Evolutionary conservation across 257 asterid genomes (phyloP).

Genomic region (Solanum etuberosum): DNA sequence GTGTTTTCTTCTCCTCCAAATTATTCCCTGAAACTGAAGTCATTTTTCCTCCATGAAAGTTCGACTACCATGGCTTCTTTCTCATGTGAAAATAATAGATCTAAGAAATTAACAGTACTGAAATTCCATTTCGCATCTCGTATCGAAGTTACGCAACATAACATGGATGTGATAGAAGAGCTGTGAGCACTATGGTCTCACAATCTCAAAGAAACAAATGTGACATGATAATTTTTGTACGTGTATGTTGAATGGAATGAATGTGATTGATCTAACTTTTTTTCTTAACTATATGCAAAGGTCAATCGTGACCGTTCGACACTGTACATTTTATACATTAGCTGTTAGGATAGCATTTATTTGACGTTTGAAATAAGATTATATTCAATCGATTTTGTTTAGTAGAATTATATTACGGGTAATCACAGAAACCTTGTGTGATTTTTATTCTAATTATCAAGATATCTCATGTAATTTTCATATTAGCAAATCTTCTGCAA

Average conservation of each 20-base stretch:
- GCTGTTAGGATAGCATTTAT: neutral
- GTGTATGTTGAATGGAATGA: neutral
- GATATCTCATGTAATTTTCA: neutral
- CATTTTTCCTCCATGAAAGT: neutral
- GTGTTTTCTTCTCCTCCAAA: neutral
- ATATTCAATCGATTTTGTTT: neutral
- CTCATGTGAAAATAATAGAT: neutral
- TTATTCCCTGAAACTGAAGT: neutral
- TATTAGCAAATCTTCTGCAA: neutral
- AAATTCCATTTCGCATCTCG: neutral
- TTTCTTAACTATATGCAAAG: neutral
- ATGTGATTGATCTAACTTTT: neutral
- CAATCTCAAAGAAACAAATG: neutral
- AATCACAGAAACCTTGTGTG: neutral
- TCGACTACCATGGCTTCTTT: neutral
- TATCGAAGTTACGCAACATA: neutral
- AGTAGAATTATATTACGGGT: neutral
- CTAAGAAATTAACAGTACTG: neutral
- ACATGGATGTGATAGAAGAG: neutral
- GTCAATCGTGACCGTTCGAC: neutral
- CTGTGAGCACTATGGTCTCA: neutral
- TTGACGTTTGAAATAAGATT: neutral
- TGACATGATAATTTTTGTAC: neutral
- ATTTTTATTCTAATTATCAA: neutral
- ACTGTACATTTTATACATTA: neutral